Base-by-base conservation (phyloP, 495 filamentous ascomycete species). In the Hypoxylon lenormandii region DNA sequence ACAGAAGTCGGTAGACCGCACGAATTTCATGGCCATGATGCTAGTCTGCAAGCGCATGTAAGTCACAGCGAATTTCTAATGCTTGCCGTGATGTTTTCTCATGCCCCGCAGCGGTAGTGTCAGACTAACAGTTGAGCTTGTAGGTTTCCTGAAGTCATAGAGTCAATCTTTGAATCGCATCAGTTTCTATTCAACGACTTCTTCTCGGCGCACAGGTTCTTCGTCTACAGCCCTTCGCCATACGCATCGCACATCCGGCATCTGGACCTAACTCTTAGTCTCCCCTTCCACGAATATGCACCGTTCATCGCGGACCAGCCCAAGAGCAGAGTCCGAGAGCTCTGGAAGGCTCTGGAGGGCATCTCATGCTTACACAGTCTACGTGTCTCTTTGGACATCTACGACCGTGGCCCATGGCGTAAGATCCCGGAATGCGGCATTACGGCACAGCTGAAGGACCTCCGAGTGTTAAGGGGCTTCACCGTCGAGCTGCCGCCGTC, bases 161-260 rank as follows among this genome's bases (percentile, higher is more conserved):
- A 70, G 21, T 76, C 74, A 7, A 74, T 76, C 22, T 51, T 76
- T 10, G 72, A 74, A 48, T 70, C 61, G 10, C 69, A 76, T 43
- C 57, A 74, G 49, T 60, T 76, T 12, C 21, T 76, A 26, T 72
- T 76, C 56, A 76, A 74, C 43, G 72, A 74, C 16, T 33, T 72
- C 21, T 74, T 67, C 66, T 74, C 74, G 11, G 74, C 74, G 5
- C 65, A 76, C n/a, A 60, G 72, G n/a, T 76, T 76, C 38, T 64
- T 76, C 60, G 57, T 68, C 48, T 69, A 63, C 37, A 49, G 49
- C 12, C 61, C 64, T 23, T 67, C 72, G 10, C 57, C 72, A 13
- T 66, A 60, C 23, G 54, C 65, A 21, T 48, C 60, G 10, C 56
- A 55, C 62, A 62, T 74, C 2, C 74, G 74, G 19, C 52, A 72